phyloP scores from a whole-genome alignment of 352 stramenopile genomes.

The Halophytophthora polymorphica region DNA sequence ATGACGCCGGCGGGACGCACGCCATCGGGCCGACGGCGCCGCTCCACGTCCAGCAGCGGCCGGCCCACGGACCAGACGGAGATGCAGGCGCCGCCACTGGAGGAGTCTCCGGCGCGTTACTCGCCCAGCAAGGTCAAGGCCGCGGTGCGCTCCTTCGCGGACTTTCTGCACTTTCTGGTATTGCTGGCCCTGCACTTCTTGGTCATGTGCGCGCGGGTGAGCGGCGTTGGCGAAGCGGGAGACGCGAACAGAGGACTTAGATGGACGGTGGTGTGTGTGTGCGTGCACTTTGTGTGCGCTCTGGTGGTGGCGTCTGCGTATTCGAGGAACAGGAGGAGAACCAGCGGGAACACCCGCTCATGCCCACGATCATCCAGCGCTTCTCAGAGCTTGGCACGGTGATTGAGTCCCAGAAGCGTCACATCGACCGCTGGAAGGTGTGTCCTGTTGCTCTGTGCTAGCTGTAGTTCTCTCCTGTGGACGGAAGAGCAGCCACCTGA shows the following conservation, averaged over 20 bases:
- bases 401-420: conserved; percentile 83
- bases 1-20: conserved; percentile 46
- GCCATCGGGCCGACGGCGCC: conserved; percentile 22
- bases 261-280: conserved; percentile 25
- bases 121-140: conserved; percentile 69
- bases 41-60: conserved; percentile 29
- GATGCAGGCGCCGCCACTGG: conserved; percentile 18
- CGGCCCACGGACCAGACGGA: neutral
- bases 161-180: conserved; percentile 84
- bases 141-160: conserved; percentile 79
- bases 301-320: conserved; percentile 5
- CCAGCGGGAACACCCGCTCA: conserved; percentile 62
- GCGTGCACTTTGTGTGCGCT: conserved; percentile 8
- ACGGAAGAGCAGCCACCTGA: neutral
- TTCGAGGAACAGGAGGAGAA: conserved; percentile 81
- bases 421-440: conserved; percentile 83
- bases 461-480: neutral
- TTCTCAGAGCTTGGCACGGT: conserved; percentile 75
- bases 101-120: conserved; percentile 60
- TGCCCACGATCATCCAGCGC: conserved; percentile 75
- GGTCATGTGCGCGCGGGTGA: neutral
- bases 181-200: conserved; percentile 6
- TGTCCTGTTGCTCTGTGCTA: neutral
- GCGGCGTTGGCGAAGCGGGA: neutral
- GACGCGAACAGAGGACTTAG: conserved; percentile 26